These are phyloP conservation scores for Sutorius eximius DNA, from an alignment of 1,284 basidiomycete genomes.

Conservation along the genomic window DNA sequence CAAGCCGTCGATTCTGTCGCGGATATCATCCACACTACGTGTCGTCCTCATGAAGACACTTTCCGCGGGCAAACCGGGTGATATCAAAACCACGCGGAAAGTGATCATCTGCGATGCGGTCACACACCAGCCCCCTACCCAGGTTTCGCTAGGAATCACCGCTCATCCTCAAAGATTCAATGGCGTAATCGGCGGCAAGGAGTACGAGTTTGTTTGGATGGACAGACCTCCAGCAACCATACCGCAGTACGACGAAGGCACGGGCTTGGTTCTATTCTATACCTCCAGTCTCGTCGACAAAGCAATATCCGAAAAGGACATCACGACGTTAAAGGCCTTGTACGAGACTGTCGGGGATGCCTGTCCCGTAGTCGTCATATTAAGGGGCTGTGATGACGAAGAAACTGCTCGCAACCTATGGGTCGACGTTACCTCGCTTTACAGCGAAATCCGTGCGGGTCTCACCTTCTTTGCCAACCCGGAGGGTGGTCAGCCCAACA, in stretches of 20 bases:
- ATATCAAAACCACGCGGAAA: neutral
- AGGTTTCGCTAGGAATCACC: neutral
- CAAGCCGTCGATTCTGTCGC: neutral
- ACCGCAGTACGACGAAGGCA: neutral
- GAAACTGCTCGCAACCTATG: neutral
- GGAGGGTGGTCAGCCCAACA: neutral
- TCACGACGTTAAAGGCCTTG: neutral
- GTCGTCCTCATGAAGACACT: neutral
- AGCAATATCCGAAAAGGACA: neutral
- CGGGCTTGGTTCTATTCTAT: neutral
- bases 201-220: neutral
- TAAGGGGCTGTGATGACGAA: neutral
- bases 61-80: neutral
- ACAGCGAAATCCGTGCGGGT: neutral
- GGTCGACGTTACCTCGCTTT: neutral
- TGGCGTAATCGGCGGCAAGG: neutral
- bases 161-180: neutral
- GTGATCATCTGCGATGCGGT: neutral
- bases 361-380: neutral
- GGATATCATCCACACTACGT: neutral
- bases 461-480: neutral
- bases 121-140: neutral
- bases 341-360: neutral
- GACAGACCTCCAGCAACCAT: neutral
- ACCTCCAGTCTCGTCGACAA: neutral